These are phyloP conservation scores for Pseudomicrostroma phylloplanum DNA, from an alignment of 1,284 basidiomycete species.

Conservation along the genomic window DNA sequence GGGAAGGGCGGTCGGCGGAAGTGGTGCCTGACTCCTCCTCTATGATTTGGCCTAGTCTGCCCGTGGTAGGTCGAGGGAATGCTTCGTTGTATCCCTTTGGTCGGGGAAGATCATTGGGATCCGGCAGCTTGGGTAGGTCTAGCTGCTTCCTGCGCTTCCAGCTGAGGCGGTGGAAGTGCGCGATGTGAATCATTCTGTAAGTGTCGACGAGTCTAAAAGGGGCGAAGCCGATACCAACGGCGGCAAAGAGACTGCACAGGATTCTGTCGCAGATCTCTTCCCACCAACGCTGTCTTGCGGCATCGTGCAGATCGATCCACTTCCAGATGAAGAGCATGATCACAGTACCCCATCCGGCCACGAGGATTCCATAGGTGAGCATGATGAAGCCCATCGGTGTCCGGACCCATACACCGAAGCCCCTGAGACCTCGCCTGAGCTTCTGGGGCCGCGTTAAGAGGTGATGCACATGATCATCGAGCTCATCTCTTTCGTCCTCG, in stretches of 20 bases:
- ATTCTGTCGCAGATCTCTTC: conserved; percentile 49
- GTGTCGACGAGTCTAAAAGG: conserved; percentile 48
- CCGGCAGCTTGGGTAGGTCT: conserved; percentile 33
- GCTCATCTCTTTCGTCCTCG: conserved; percentile 44
- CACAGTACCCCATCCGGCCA: conserved; percentile 43
- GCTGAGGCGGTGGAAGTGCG: conserved; percentile 42
- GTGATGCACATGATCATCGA: conserved; percentile 73
- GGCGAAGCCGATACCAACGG: conserved; percentile 44
- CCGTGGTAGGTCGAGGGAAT: conserved; percentile 16
- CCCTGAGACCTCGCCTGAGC: conserved; percentile 31
- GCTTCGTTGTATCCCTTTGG: conserved; percentile 16
- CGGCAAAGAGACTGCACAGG: conserved; percentile 43
- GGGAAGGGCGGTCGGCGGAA: no score
- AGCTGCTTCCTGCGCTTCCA: conserved; percentile 34
- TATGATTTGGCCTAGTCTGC: conserved; percentile 12
- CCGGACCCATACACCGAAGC: conserved; percentile 40
- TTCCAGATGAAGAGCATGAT: conserved; percentile 43
- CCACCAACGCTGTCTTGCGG: conserved; percentile 33
- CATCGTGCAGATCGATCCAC: conserved; percentile 34
- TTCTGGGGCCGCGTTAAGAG: conserved; percentile 65
- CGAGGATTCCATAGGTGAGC: conserved; percentile 37
- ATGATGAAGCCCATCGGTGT: conserved; percentile 48
- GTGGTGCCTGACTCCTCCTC: no score
- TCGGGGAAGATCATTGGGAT: conserved; percentile 42
- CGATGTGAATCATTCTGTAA: conserved; percentile 46